Base-by-base conservation (phyloP, 2,329 filamentous ascomycete species). In the Arachnomyces sp. region DNA sequence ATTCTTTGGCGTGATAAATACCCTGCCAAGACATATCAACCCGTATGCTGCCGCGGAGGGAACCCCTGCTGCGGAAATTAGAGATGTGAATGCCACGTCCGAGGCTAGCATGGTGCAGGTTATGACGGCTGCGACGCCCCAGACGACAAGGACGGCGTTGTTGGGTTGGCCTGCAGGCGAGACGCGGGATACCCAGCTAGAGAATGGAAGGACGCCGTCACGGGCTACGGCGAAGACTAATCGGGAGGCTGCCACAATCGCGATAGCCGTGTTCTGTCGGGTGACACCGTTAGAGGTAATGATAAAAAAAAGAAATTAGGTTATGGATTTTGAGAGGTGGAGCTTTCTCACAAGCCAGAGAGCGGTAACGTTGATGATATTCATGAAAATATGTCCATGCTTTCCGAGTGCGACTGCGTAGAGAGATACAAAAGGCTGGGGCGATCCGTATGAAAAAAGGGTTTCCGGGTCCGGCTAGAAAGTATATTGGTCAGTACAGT, bases 181-280 rank as follows among this genome's bases (percentile, higher is more conserved):
- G 2, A 80, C 74, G 13, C 64, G 56, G 3, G 74, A 71, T 32
- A 79, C 77, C 72, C 75, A 77, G 28, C 65, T 52, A 2, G 75
- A 78, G 56, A 72, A 78, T 0, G 77, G 76, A 2, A 80, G 62
- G 14, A 80, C 74, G 28, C 75, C 74, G 50, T 80, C 77, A 34
- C 76, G 69, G 18, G 77, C 77, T 3, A 80, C 75, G 31, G 76
- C 77, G 53, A 78, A 80, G 47, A 80, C 75, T 2, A 79, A 65
- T n/a, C 76, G 70, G 3, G 75, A 79, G 11, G 73, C 73, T 6
- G 75, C 76, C 9, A 77, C 67, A 33, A 78, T 71, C 14, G 75
- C 73, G 41, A 79, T 74, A 0, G 74, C 75, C 1, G 75, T 78
- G 54, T 79, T 79, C 72, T 62, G 38, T 44, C 36, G 37, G 12